Percentiles rank a stretch among this genome's conserved stretches.
Evolutionary conservation across 2,329 filamentous ascomycete genomes (phyloP).

Genomic region (Diaporthe humulicola): DNA sequence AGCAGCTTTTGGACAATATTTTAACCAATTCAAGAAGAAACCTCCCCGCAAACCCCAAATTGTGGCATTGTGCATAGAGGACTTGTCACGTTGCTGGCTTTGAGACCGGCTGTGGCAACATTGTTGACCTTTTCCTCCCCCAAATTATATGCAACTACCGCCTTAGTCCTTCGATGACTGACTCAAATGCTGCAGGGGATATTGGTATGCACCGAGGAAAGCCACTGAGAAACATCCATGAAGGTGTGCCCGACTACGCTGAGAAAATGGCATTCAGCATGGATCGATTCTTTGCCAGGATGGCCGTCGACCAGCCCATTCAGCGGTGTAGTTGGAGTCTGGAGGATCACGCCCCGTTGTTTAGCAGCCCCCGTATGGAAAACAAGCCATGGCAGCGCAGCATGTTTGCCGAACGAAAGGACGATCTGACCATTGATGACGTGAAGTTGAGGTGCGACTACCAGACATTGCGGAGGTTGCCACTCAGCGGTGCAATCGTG

Average conservation of each 20-base stretch:
- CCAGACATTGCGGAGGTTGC: slow-evolving; percentile 86
- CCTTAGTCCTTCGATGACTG: neutral
- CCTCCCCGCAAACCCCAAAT: neutral
- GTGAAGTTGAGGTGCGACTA: slow-evolving; percentile 84
- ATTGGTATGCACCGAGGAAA: slow-evolving; percentile 80
- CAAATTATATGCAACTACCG: neutral
- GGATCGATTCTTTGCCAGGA: slow-evolving; percentile 88
- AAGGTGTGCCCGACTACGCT: slow-evolving; percentile 83
- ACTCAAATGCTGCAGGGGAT: slow-evolving; percentile 59
- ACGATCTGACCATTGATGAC: slow-evolving; percentile 65
- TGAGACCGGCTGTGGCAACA: neutral
- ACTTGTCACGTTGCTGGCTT: neutral
- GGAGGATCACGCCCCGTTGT: slow-evolving; percentile 81
- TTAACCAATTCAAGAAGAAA: neutral
- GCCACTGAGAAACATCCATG: slow-evolving; percentile 79
- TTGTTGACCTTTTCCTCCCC: neutral
- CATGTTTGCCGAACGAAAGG: slow-evolving; percentile 63
- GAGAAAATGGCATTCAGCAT: slow-evolving; percentile 91
- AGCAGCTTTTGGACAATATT: neutral
- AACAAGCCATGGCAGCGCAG: slow-evolving; percentile 68
- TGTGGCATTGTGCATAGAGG: neutral
- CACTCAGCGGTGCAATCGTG: slow-evolving; percentile 79
- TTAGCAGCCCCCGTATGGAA: slow-evolving; percentile 77
- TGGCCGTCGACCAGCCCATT: slow-evolving; percentile 80
- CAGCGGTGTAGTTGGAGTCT: slow-evolving; percentile 89